phyloP scores from a whole-genome alignment of 768 basidiomycete genomes.

The Lentinula edodes region DNA sequence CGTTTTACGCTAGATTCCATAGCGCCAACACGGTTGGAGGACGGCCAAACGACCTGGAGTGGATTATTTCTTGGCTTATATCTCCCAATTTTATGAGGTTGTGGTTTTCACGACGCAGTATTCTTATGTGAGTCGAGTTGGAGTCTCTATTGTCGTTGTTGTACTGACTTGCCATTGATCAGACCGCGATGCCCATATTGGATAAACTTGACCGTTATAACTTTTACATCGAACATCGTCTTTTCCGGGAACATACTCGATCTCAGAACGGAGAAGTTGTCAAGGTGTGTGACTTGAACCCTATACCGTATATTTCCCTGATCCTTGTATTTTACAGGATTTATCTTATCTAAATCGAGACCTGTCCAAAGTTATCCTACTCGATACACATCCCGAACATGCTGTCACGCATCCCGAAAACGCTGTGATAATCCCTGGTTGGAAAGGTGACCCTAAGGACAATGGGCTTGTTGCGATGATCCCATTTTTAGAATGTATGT shows the following conservation, averaged over 20 bases:
- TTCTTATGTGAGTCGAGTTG: conserved; percentile 63
- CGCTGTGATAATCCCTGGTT: conserved; percentile 74
- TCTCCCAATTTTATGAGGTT: conserved; percentile 97
- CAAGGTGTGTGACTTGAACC: conserved; percentile 47
- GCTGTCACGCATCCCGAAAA: conserved; percentile 82
- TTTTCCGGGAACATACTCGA: conserved; percentile 91
- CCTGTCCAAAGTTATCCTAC: conserved; percentile 79
- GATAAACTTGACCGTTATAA: conserved; percentile 94
- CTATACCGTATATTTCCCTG: not conserved
- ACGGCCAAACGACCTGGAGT: conserved; percentile 97
- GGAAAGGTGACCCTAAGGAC: conserved; percentile 72
- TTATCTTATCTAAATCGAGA: conserved; percentile 93
- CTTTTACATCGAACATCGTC: conserved; percentile 81
- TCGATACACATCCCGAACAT: conserved; percentile 84
- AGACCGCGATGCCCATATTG: conserved; percentile 85
- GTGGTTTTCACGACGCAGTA: conserved; percentile 93
- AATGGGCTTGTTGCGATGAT: conserved; percentile 86
- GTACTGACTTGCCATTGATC: conserved; percentile 4
- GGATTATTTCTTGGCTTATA: conserved; percentile 96
- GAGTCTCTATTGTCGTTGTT: not conserved
- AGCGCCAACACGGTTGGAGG: conserved; percentile 94
- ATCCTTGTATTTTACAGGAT: conserved; percentile 42
- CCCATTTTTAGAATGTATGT: conserved; percentile 89
- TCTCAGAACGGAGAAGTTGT: conserved; percentile 78
- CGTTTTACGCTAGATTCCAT: not conserved